Percentiles rank a stretch among this genome's conserved stretches.
These are phyloP conservation scores for Diaporthe ampelina DNA, from an alignment of 2,329 filamentous ascomycete species.

Conservation along the genomic window DNA sequence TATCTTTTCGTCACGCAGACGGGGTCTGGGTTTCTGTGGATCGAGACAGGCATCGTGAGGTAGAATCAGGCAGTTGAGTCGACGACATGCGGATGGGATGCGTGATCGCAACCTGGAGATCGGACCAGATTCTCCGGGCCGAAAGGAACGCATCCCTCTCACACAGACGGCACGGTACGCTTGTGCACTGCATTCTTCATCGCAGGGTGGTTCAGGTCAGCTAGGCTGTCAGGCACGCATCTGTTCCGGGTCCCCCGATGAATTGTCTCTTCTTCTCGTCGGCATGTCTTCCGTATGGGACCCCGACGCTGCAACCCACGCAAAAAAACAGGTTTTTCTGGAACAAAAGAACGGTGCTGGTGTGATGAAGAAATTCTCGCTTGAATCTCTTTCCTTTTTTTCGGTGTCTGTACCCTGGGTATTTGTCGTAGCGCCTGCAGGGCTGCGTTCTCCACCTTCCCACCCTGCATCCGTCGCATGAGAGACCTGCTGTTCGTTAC, in stretches of 20 bases:
- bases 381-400: neutral
- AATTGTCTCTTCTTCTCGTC: neutral
- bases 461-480: neutral
- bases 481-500: neutral
- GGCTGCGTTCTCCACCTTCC: neutral
- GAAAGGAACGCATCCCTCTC: neutral
- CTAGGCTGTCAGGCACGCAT: conserved; percentile 13
- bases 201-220: neutral
- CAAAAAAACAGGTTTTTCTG: conserved; percentile 11
- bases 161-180: neutral
- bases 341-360: conserved; percentile 10
- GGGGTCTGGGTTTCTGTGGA: conserved; percentile 33
- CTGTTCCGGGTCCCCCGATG: neutral
- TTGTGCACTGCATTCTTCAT: conserved; percentile 6
- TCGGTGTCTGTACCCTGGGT: conserved; percentile 1
- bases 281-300: neutral
- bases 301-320: neutral
- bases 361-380: conserved; percentile 12
- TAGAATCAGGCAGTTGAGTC: neutral
- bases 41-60: neutral
- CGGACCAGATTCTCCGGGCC: conserved; percentile 23
- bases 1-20: conserved; percentile 39
- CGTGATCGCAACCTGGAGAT: neutral
- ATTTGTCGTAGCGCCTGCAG: conserved; percentile 6
- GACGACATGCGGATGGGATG: neutral